Evolutionary conservation across 352 stramenopile genomes (phyloP), one percentile per base, ranked within the genome.

Genomic region (Pythium brassicae): DNA sequence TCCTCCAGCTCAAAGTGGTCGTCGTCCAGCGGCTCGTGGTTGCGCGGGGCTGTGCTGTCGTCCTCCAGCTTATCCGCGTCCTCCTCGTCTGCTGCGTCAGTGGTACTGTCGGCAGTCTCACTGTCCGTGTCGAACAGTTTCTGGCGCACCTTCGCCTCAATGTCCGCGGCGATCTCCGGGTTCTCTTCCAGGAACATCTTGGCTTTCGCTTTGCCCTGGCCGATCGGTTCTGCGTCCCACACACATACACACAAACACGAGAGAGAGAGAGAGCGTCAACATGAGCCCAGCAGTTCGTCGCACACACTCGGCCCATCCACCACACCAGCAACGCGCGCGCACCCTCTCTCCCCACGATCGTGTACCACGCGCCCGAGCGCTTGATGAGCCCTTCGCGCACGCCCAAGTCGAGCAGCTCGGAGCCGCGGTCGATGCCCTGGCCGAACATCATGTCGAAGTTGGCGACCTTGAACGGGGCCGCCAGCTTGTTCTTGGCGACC

Each of bases 401-500:
- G 22, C 86, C 83, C 23, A 93, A 63, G 39, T 94, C 83, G 37
- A 90, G 66, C 69, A 95, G 58, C 60, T 93, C 86, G 1, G 83
- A 93, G 40, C 78, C 81, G 12, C 82, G 82, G 71, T 98, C 95
- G 66, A 99, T 98, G 29, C 97, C 97, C 27, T 86, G 74, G 39
- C 97, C 96, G 66, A 98, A 99, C 52, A 98, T 84, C 85, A 99
- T 98, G 75, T 99, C 96, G 57, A 99, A 95, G 35, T 89, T 84
- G 4, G 97, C 93, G 20, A 84, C 72, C 61, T 96, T 94, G 68
- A 99, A 99, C 5, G 97, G 97, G 20, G 96, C 92, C 11, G 96
- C 95, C 29, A 99, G 70, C 75, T 99, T 99, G 81, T 99, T 99
- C 73, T 99, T 99, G 45, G 98, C 96, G 35, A 99, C 95, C 62